Evolutionary conservation across 1,284 basidiomycete genomes (phyloP).

Genomic region (Sanghuangporus baumii): DNA sequence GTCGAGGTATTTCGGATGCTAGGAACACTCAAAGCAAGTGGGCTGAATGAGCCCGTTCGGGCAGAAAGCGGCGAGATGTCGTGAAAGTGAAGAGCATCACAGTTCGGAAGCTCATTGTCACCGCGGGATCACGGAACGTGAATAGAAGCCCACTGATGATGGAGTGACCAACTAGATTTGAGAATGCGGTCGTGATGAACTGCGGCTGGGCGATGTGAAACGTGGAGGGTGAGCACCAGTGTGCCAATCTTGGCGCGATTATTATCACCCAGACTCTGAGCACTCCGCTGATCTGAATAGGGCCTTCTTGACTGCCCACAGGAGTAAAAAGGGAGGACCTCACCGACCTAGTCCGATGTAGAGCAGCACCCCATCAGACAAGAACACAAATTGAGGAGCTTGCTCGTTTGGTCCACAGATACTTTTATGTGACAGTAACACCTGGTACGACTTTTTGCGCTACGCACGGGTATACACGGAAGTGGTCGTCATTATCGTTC

Average conservation of each 20-base stretch:
- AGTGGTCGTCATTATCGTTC: no score
- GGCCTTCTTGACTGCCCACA: no score
- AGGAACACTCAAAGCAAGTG: background rate
- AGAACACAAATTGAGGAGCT: no score
- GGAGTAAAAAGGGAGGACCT: no score
- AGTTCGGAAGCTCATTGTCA: background rate
- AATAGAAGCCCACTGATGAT: background rate
- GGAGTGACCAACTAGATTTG: no score
- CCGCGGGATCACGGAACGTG: background rate
- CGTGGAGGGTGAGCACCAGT: background rate
- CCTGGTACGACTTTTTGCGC: no score
- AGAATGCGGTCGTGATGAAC: background rate
- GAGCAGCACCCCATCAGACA: no score
- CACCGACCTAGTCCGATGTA: no score
- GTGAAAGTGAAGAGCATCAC: background rate
- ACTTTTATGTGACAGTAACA: no score
- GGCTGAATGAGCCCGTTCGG: background rate
- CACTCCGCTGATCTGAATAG: background rate
- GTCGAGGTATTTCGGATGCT: background rate
- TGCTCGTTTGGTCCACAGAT: no score
- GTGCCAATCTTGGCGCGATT: background rate
- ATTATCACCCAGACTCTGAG: background rate
- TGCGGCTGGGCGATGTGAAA: background rate
- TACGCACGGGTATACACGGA: no score
- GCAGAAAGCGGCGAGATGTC: no score